Evolutionary conservation across 768 basidiomycete genomes (phyloP), one percentile per base, ranked within the genome.

Genomic region (Xanthoconium stramineum): DNA sequence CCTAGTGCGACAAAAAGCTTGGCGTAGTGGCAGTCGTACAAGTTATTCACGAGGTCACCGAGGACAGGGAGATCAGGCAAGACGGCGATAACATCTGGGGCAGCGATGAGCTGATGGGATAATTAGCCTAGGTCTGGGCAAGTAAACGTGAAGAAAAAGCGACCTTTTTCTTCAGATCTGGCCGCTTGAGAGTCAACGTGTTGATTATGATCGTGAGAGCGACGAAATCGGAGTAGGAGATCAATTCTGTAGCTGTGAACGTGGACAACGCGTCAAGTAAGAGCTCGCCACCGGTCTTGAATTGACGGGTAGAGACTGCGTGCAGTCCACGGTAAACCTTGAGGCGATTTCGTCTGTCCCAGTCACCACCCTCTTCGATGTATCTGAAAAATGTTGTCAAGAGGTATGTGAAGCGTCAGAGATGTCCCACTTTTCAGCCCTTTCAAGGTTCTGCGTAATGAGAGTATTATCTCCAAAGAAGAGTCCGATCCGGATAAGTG

Each of bases 361-460:
- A 99, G 74, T 99, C 96, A 44, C 96, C 96, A 1, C 96, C 96
- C 70, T 93, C 83, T 64, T 98, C 94, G 52, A 97, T 89, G 42
- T 97, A 78, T 53, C 92, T 94, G 66, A 19, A 40, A 17, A 17
- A 42, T 20, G 15, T 37, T 35, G 43, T 46, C 8, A 36, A 19
- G 20, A 9, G 49, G 38, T 3, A 28, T 2, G n/a, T 19, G 24
- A 30, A 50, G 10, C 15, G 9, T n/a, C 3, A 43, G 36, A 24
- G 12, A 12, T 5, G 28, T 79, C 86, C 59, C 55, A 94, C 90
- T 85, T 81, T 64, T 92, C 89, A 0, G 95, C 95, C 63, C 87
- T 85, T 30, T 82, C 76, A 45, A 98, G 83, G 62, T 91, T 83
- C 38, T 77, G 67, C 0, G 79, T 83, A 49, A 96, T 85, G 59